Evolutionary conservation across 176 grass and related monocot species (phyloP).

Genomic region (Carex littledalei): DNA sequence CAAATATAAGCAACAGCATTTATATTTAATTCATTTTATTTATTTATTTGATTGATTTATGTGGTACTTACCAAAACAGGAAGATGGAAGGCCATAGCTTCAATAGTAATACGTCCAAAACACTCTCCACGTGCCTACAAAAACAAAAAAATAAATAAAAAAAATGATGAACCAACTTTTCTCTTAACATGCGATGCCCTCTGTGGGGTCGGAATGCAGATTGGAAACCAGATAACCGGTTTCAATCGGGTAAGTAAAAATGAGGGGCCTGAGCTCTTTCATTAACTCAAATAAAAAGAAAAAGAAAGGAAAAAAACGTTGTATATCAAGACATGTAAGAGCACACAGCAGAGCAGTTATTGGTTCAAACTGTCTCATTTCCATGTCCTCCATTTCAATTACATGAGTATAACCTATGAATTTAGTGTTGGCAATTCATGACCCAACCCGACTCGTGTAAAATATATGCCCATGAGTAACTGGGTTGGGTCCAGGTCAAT

Average conservation of each 20-base stretch:
- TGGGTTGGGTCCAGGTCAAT: not conserved
- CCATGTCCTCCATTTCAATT: not conserved
- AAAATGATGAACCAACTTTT: slow-evolving; percentile 1
- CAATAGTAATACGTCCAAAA: slow-evolving; percentile 96
- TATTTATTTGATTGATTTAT: not conserved
- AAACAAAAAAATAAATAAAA: not conserved
- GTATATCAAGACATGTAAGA: not conserved
- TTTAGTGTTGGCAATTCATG: not conserved
- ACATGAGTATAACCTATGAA: not conserved
- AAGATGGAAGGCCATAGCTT: slow-evolving; percentile 96
- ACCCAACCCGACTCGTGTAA: not conserved
- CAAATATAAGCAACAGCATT: not conserved
- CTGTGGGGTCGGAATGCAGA: not conserved
- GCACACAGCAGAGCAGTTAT: not conserved
- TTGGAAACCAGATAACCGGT: not conserved
- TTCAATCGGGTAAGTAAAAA: not conserved
- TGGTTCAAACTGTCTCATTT: not conserved
- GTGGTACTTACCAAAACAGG: slow-evolving; percentile 58
- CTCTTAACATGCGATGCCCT: not conserved
- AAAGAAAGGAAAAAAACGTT: not conserved
- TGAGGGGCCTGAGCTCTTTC: not conserved
- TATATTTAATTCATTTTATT: not conserved
- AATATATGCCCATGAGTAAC: not conserved
- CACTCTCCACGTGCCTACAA: slow-evolving; percentile 88
- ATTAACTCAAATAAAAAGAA: not conserved